Percentiles rank a stretch among this genome's conserved stretches.
Evolutionary conservation across 2,329 filamentous ascomycete species (phyloP).

Genomic region (Hymenoscyphus fraxineus): DNA sequence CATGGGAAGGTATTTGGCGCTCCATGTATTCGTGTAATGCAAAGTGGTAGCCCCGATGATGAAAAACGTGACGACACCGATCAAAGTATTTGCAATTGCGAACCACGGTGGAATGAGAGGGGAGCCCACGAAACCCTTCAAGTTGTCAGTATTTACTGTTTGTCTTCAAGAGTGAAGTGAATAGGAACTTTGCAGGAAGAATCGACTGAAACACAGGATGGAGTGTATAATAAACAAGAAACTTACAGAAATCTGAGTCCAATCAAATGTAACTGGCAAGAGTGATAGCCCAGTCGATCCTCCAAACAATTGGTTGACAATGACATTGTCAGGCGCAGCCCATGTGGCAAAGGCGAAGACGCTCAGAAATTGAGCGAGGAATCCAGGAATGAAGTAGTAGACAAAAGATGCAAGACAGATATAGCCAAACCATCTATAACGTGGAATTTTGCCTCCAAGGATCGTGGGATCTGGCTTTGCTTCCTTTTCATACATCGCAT

Average conservation of each 20-base stretch:
- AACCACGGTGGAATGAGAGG: constrained; percentile 59
- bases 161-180: background rate
- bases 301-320: constrained; percentile 70
- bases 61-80: constrained; percentile 64
- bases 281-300: constrained; percentile 63
- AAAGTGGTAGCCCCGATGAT: constrained; percentile 54
- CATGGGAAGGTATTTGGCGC: constrained; percentile 61
- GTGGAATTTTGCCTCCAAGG: constrained; percentile 43
- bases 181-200: background rate
- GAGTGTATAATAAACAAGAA: background rate
- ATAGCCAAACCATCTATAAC: constrained; percentile 38
- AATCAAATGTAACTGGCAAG: constrained; percentile 71
- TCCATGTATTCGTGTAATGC: constrained; percentile 67
- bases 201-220: too few relatives aligned
- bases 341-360: constrained; percentile 69
- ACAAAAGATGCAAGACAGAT: constrained; percentile 41
- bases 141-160: background rate
- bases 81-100: constrained; percentile 68
- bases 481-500: constrained; percentile 59
- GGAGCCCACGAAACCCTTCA: constrained; percentile 14
- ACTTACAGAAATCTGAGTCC: constrained; percentile 57
- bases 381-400: constrained; percentile 55
- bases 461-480: constrained; percentile 45
- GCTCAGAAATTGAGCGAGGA: constrained; percentile 64
- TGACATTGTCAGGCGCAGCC: constrained; percentile 62